Evolutionary conservation across 495 filamentous ascomycete species (phyloP).

Genomic region (Trichoderma virens): DNA sequence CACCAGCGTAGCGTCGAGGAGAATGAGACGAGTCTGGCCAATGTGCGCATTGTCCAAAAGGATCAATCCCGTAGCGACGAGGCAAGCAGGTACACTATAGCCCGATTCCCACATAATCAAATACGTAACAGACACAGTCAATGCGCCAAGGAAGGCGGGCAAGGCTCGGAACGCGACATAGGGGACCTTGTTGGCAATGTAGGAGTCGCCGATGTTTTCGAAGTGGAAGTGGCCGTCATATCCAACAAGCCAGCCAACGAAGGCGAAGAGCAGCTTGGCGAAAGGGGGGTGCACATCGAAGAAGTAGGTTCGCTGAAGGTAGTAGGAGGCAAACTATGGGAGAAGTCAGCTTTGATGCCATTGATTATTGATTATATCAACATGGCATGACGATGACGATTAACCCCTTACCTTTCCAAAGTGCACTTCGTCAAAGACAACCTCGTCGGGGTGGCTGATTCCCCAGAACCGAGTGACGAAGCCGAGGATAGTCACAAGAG

Average conservation of each 20-base stretch:
- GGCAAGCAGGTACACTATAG: conserved; percentile 87
- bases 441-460: conserved; percentile 87
- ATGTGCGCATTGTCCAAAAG: conserved; percentile 98
- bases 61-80: conserved; percentile 76
- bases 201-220: conserved; percentile 98
- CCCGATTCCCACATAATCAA: conserved; percentile 99
- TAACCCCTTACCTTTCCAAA: conserved; percentile 81
- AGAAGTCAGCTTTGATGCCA: conserved; percentile 14
- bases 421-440: conserved; percentile 98
- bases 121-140: conserved; percentile 92
- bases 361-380: background rate
- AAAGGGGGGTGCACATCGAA: conserved; percentile 99
- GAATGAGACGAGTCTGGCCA: conserved; percentile 89
- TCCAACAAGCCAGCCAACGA: conserved; percentile 92
- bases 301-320: conserved; percentile 96
- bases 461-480: conserved; percentile 93
- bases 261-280: conserved; percentile 80
- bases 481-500: conserved; percentile 70
- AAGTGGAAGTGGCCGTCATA: conserved; percentile 97
- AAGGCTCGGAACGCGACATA: conserved; percentile 93
- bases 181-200: conserved; percentile 92
- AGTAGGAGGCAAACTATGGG: conserved; percentile 84
- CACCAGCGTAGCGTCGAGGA: conserved; percentile 90
- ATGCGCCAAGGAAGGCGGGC: conserved; percentile 82
- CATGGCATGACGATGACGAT: background rate